Conservation (phyloP, 768 basidiomycete species). For the Piloderma croceum region DNA sequence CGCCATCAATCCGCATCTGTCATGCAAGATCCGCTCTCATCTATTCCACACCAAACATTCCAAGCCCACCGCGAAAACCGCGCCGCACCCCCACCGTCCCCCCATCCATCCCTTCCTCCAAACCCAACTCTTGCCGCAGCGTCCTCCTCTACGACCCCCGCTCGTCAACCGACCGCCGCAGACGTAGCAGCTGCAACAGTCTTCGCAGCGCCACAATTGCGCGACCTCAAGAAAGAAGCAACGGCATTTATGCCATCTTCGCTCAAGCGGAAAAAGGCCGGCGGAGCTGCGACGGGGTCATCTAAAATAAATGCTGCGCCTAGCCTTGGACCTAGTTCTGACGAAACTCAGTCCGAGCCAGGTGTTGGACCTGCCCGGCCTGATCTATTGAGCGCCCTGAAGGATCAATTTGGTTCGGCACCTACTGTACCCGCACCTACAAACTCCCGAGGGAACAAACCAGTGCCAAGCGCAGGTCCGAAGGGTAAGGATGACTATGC, state of each 20-base stretch:
- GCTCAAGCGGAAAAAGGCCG: slow-evolving; percentile 66
- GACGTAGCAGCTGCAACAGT: slow-evolving; percentile 59
- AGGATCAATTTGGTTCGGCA: slow-evolving; percentile 50
- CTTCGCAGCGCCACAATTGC: slow-evolving; percentile 78
- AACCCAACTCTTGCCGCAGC: slow-evolving; percentile 29
- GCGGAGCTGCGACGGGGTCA: slow-evolving; percentile 26
- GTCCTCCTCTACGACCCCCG: slow-evolving; percentile 15
- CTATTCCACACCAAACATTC: slow-evolving; percentile 72
- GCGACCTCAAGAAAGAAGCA: slow-evolving; percentile 92
- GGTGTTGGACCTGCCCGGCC: slow-evolving; percentile 42
- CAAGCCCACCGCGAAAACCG: slow-evolving; percentile 62
- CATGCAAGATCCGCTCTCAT: slow-evolving; percentile 72
- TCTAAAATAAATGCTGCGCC: slow-evolving; percentile 63
- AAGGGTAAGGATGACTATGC: slow-evolving; percentile 65
- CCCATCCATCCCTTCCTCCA: slow-evolving; percentile 39
- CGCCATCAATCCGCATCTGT: slow-evolving; percentile 45
- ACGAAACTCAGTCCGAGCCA: slow-evolving; percentile 21
- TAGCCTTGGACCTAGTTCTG: slow-evolving; percentile 32
- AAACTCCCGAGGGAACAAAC: slow-evolving; percentile 11
- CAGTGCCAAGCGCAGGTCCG: slow-evolving; percentile 19
- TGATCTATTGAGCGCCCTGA: slow-evolving; percentile 60
- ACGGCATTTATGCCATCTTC: slow-evolving; percentile 85
- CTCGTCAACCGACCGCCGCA: slow-evolving; percentile 24
- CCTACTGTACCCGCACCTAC: slow-evolving; percentile 18
- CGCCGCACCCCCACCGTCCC: slow-evolving; percentile 22